A percentile compares a stretch with the other conserved stretches of the same genome.
These are phyloP conservation scores for Termitomyces sp. DNA, from an alignment of 1,284 basidiomycete genomes.

Conservation along the genomic window DNA sequence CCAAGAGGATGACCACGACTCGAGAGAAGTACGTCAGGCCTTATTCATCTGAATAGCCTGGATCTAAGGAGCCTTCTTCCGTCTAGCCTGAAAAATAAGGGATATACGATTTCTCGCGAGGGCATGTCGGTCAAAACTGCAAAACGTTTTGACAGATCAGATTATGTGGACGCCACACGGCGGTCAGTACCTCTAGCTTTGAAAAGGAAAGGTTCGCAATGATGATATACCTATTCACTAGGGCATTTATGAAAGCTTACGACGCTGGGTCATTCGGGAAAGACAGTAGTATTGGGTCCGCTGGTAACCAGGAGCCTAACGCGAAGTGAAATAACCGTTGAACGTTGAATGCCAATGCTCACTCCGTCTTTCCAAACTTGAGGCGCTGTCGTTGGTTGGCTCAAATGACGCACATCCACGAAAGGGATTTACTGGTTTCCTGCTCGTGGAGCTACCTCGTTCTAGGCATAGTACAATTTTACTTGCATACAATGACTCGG, in stretches of 20 bases:
- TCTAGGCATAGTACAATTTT: no score
- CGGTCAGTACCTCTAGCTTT: conserved; percentile 37
- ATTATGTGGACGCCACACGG: conserved; percentile 69
- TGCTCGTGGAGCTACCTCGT: no score
- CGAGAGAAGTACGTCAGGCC: conserved; percentile 37
- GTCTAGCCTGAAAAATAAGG: conserved; percentile 49
- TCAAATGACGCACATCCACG: no score
- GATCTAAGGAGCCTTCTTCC: background rate
- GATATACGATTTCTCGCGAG: conserved; percentile 45
- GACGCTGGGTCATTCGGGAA: conserved; percentile 30
- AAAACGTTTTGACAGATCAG: conserved; percentile 50
- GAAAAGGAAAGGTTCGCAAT: background rate
- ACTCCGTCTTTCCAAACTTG: background rate
- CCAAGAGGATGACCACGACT: conserved; percentile 35
- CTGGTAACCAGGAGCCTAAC: background rate
- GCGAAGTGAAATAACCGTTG: background rate
- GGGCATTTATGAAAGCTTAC: conserved; percentile 37
- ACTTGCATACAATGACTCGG: no score
- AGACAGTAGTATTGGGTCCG: conserved; percentile 4
- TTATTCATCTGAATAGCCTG: background rate
- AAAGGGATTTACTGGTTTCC: no score
- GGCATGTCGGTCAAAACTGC: conserved; percentile 63
- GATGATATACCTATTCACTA: conserved; percentile 13
- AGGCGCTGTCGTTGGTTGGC: no score
- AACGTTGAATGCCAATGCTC: background rate